These are phyloP conservation scores for Avena eriantha DNA, from an alignment of 176 grass and related monocot species.

Conservation along the genomic window DNA sequence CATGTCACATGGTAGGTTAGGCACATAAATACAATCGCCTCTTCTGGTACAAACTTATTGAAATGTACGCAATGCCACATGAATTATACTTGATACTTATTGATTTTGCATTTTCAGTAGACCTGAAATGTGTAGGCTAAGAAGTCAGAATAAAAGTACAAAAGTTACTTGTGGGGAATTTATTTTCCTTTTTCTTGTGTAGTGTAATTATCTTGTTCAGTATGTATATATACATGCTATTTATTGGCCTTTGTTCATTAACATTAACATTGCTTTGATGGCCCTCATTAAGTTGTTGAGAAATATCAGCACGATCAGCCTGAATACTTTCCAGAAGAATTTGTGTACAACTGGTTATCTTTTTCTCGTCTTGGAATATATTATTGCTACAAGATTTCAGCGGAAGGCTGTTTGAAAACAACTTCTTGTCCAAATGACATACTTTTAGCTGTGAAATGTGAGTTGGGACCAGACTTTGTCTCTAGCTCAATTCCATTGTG, in stretches of 20 bases:
- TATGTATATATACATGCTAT: slow-evolving; percentile 17
- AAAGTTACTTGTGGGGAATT: not conserved
- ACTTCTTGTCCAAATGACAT: slow-evolving; percentile 42
- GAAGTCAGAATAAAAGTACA: slow-evolving; percentile 20
- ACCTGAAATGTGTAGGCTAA: not conserved
- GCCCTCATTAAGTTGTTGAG: slow-evolving; percentile 52
- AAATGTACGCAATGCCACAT: not conserved
- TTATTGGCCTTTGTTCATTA: not conserved
- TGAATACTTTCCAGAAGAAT: slow-evolving; percentile 70
- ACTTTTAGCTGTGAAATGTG: slow-evolving; percentile 65
- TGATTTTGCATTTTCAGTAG: slow-evolving; percentile 9
- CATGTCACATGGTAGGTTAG: not conserved
- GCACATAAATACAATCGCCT: not conserved
- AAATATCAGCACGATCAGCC: slow-evolving; percentile 55
- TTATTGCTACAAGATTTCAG: slow-evolving; percentile 71
- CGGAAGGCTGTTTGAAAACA: slow-evolving; percentile 43
- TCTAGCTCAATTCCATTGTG: slow-evolving; percentile 56
- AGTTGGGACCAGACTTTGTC: slow-evolving; percentile 66
- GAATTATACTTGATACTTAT: slow-evolving; percentile 20
- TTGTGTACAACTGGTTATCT: slow-evolving; percentile 65
- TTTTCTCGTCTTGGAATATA: slow-evolving; percentile 69
- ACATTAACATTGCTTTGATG: slow-evolving; percentile 33
- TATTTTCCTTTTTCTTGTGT: not conserved
- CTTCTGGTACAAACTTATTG: not conserved
- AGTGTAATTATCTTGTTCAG: not conserved